Percentiles rank a stretch among this genome's conserved stretches.
Evolutionary conservation across 306 rosid genomes (phyloP).

Genomic region (Spatholobus suberectus): DNA sequence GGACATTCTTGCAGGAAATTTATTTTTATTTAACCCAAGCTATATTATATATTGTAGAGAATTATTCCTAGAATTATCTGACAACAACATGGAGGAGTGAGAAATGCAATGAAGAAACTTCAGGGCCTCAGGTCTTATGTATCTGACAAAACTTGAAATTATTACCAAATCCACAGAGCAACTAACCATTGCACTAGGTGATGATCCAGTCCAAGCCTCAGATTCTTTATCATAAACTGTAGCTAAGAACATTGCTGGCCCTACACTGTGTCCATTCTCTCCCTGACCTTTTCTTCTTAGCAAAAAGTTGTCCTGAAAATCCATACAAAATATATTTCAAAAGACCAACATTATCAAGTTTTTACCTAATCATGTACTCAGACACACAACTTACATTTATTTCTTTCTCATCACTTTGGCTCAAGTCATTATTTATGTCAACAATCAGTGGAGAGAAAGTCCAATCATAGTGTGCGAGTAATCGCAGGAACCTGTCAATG

Average conservation of each 20-base stretch:
- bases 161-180: conserved; percentile 37
- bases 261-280: conserved; percentile 54
- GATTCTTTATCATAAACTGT: conserved; percentile 84
- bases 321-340: neutral
- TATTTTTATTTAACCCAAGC: neutral
- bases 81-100: neutral
- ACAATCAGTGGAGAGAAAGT: conserved; percentile 77
- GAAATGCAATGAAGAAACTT: conserved; percentile 14
- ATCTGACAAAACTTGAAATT: conserved; percentile 7
- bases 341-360: conserved; percentile 8
- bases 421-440: conserved; percentile 79
- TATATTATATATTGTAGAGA: conserved; percentile 13
- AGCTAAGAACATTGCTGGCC: conserved; percentile 79
- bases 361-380: conserved; percentile 19
- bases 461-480: conserved; percentile 87
- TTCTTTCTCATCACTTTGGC: conserved; percentile 65
- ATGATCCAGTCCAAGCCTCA: conserved; percentile 87
- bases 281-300: conserved; percentile 66
- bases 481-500: conserved; percentile 73
- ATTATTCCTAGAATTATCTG: conserved; percentile 14
- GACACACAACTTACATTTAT: conserved; percentile 67
- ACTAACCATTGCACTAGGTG: conserved; percentile 73
- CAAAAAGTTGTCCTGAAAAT: conserved; percentile 72
- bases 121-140: conserved; percentile 3
- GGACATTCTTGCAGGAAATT: neutral